Conservation (phyloP, 2,329 filamentous ascomycete species). For the Trichoderma asperellum region DNA sequence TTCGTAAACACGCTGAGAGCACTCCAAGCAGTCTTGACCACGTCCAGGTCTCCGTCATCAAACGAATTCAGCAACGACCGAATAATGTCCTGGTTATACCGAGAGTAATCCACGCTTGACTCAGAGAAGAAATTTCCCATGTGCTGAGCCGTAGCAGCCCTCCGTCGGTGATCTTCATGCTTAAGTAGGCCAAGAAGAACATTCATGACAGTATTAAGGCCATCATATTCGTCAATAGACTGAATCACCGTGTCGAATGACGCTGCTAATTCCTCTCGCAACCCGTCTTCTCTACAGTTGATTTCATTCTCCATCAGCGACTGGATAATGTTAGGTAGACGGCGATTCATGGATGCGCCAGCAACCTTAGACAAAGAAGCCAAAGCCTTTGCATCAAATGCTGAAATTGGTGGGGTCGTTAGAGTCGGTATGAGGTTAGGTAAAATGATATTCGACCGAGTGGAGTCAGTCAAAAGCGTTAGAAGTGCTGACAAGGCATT, state of each 20-base stretch:
- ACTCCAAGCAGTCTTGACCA: conserved; percentile 88
- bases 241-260: conserved; percentile 89
- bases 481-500: conserved; percentile 91
- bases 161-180: conserved; percentile 86
- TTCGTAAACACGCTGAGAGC: conserved; percentile 88
- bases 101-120: conserved; percentile 84
- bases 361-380: conserved; percentile 93
- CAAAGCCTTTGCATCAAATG: conserved; percentile 92
- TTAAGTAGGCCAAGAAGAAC: conserved; percentile 86
- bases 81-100: conserved; percentile 95
- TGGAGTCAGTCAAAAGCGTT: conserved; percentile 90
- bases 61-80: conserved; percentile 89
- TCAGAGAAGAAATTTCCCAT: conserved; percentile 84
- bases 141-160: conserved; percentile 77
- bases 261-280: conserved; percentile 71
- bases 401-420: conserved; percentile 84
- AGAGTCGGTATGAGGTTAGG: conserved; percentile 95
- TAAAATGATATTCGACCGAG: conserved; percentile 92
- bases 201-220: conserved; percentile 93
- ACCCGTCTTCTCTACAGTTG: conserved; percentile 70
- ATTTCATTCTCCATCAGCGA: conserved; percentile 93
- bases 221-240: conserved; percentile 94
- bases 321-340: conserved; percentile 87
- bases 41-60: conserved; percentile 79
- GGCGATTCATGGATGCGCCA: conserved; percentile 85